Conservation (phyloP, 768 basidiomycete genomes). For the Xerocomus potaroensis region DNA sequence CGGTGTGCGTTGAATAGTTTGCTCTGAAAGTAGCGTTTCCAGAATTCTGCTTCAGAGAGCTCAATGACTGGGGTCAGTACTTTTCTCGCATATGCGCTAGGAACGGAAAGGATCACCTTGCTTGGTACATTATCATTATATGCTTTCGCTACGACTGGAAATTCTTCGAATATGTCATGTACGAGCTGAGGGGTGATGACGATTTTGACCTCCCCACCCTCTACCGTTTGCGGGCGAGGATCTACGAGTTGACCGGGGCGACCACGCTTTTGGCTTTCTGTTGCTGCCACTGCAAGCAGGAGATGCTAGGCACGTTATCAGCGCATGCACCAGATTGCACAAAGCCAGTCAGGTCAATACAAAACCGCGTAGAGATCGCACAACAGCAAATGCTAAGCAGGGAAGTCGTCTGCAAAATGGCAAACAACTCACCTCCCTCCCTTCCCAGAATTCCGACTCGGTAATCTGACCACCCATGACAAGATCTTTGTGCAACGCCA, state of each 20-base stretch:
- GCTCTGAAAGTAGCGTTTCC: conserved; percentile 96
- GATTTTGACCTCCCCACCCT: conserved; percentile 84
- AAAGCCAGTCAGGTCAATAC: too few species aligned
- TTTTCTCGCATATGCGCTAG: background rate
- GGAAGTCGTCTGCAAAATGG: too few species aligned
- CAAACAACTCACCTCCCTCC: conserved; percentile 66
- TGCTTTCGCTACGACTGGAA: conserved; percentile 89
- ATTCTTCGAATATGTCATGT: conserved; percentile 96
- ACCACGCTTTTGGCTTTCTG: conserved; percentile 73
- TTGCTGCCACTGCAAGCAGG: conserved; percentile 68
- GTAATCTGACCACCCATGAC: conserved; percentile 82
- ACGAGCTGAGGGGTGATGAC: conserved; percentile 88
- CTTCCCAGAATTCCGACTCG: conserved; percentile 97
- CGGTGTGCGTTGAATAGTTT: conserved; percentile 94
- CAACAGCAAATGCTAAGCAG: too few species aligned
- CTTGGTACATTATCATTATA: conserved; percentile 90
- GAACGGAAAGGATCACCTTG: conserved; percentile 46
- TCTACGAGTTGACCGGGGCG: conserved; percentile 83
- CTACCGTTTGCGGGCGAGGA: conserved; percentile 82
- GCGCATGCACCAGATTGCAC: too few species aligned
- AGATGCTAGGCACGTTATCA: conserved; percentile 71
- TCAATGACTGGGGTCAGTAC: conserved; percentile 31
- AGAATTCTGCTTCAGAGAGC: conserved; percentile 90
- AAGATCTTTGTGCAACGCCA: conserved; percentile 79
- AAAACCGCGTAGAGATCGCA: too few species aligned